Evolutionary conservation across 768 basidiomycete genomes (phyloP).

Genomic region (Tylopilus felleus): DNA sequence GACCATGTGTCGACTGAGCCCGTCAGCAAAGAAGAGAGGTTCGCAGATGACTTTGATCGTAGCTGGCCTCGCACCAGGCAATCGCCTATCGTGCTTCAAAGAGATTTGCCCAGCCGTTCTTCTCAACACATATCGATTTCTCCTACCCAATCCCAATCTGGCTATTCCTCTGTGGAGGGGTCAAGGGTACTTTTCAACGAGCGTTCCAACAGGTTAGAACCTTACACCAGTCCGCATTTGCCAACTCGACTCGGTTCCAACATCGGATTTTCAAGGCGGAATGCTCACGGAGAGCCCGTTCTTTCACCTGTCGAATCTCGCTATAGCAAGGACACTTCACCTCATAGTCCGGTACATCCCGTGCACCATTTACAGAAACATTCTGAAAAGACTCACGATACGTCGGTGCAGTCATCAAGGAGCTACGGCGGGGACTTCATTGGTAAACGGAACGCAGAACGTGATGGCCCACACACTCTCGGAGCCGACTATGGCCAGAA

Average conservation of each 20-base stretch:
- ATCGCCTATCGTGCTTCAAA: slow-evolving; percentile 42
- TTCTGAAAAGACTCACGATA: slow-evolving; percentile 20
- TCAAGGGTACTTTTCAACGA: slow-evolving; percentile 93
- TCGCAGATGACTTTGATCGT: slow-evolving; percentile 92
- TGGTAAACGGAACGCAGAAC: slow-evolving; percentile 18
- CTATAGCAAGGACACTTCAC: slow-evolving; percentile 43
- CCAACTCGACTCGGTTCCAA: slow-evolving; percentile 38
- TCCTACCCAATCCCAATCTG: slow-evolving; percentile 36
- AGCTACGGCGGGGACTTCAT: slow-evolving; percentile 17
- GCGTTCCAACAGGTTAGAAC: slow-evolving; percentile 85
- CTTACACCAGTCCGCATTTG: slow-evolving; percentile 58
- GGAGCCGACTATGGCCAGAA: slow-evolving; percentile 19
- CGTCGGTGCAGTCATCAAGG: slow-evolving; percentile 16
- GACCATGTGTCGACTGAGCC: slow-evolving; percentile 33
- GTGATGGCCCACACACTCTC: slow-evolving; percentile 8
- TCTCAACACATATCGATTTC: slow-evolving; percentile 33
- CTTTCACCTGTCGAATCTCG: slow-evolving; percentile 42
- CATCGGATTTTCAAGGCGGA: slow-evolving; percentile 39
- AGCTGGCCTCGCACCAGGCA: slow-evolving; percentile 84
- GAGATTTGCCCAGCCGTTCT: slow-evolving; percentile 37
- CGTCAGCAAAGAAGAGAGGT: slow-evolving; percentile 82
- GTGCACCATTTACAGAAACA: slow-evolving; percentile 65
- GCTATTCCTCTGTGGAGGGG: slow-evolving; percentile 51
- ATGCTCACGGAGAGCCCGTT: slow-evolving; percentile 41
- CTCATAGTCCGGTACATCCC: slow-evolving; percentile 37